Conservation (phyloP, 106 monocot genomes). For the Vanilla planifolia region DNA sequence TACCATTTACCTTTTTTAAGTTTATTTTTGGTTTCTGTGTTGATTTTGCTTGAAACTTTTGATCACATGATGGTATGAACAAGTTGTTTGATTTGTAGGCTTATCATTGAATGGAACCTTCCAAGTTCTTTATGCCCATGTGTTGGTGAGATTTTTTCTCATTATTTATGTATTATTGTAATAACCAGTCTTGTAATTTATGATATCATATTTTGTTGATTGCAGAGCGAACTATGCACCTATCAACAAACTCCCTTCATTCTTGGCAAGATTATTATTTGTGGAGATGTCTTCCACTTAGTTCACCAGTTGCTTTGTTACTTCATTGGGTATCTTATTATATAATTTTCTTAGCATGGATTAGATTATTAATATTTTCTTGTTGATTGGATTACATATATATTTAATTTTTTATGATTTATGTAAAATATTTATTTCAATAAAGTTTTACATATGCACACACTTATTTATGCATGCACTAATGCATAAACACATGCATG, state of each 20-base stretch:
- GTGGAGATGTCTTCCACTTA: constrained; percentile 76
- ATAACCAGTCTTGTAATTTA: background rate
- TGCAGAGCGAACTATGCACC: constrained; percentile 35
- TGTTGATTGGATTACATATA: too few relatives aligned
- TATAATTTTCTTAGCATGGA: too few relatives aligned
- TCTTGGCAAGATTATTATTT: constrained; percentile 81
- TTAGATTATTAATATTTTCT: too few relatives aligned
- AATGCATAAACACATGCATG: too few relatives aligned
- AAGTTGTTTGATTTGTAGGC: constrained; percentile 21
- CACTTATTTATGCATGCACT: too few relatives aligned
- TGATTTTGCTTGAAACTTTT: background rate
- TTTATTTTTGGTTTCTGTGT: background rate
- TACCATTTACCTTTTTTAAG: background rate
- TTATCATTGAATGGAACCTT: constrained; percentile 52
- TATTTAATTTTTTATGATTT: too few relatives aligned
- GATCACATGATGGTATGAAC: background rate
- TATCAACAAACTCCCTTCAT: constrained; percentile 30
- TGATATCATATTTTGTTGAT: background rate
- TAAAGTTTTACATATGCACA: too few relatives aligned
- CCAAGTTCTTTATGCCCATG: constrained; percentile 72
- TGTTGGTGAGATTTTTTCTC: constrained; percentile 34
- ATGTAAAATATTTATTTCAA: too few relatives aligned
- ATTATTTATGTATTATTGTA: background rate
- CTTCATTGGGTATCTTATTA: constrained; percentile 86
- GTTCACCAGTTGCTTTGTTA: constrained; percentile 73